These are phyloP conservation scores for Entomortierella lignicola DNA, from an alignment of 192 early-diverging fungal species.

Conservation along the genomic window DNA sequence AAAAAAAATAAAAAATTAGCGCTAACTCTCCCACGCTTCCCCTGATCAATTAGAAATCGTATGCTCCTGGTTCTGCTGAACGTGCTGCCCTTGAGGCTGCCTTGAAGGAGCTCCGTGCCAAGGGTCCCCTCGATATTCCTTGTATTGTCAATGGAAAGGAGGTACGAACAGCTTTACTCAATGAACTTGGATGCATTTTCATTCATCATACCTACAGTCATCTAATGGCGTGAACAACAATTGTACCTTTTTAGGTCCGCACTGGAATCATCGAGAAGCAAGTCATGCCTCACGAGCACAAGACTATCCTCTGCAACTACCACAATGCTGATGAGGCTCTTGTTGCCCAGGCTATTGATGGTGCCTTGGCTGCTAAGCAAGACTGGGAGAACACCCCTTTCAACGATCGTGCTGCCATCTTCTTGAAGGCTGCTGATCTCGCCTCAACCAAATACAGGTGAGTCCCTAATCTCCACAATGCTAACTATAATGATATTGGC, in stretches of 20 bases:
- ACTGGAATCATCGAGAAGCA: slow-evolving; percentile 79
- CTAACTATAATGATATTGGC: background rate
- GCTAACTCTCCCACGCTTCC: slow-evolving; percentile 35
- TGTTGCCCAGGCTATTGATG: slow-evolving; percentile 86
- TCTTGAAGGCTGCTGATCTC: slow-evolving; percentile 98
- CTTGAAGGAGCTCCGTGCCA: slow-evolving; percentile 77
- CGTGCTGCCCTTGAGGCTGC: slow-evolving; percentile 79
- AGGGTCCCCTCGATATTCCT: slow-evolving; percentile 82
- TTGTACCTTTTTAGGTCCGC: slow-evolving; percentile 54
- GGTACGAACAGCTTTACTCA: slow-evolving; percentile 51
- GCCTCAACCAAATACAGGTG: slow-evolving; percentile 91
- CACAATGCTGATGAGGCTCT: slow-evolving; percentile 82
- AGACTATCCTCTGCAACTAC: slow-evolving; percentile 82
- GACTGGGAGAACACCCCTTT: slow-evolving; percentile 95
- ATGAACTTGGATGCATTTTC: background rate
- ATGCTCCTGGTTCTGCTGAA: slow-evolving; percentile 80
- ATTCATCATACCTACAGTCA: too few species aligned
- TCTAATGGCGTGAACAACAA: too few species aligned
- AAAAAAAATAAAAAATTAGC: slow-evolving; percentile 3
- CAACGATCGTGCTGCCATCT: slow-evolving; percentile 94
- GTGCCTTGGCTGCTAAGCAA: slow-evolving; percentile 84
- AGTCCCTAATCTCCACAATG: background rate
- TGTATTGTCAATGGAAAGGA: slow-evolving; percentile 88
- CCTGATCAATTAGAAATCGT: slow-evolving; percentile 62
- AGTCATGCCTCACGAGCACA: slow-evolving; percentile 86